A percentile compares a stretch with the other conserved stretches of the same genome.
These are phyloP conservation scores for Canavalia gladiata DNA, from an alignment of 306 rosid genomes.

Conservation along the genomic window DNA sequence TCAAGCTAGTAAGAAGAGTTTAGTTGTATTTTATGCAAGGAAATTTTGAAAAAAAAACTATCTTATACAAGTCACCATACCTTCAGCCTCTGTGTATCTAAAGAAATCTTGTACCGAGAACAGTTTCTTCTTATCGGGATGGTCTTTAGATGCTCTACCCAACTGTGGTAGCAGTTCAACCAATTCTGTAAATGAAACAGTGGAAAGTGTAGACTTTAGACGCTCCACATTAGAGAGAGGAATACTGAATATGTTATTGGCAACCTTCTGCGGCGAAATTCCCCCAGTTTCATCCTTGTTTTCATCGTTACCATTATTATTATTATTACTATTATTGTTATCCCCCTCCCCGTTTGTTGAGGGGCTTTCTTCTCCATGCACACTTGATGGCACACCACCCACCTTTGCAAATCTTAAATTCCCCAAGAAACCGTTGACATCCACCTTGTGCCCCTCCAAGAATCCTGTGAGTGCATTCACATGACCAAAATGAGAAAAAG, in stretches of 20 bases:
- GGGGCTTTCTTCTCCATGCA: conserved; percentile 75
- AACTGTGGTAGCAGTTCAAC: conserved; percentile 90
- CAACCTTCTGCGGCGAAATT: conserved; percentile 83
- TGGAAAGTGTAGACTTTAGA: conserved; percentile 85
- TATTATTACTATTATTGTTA: conserved; percentile 19
- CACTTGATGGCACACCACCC: conserved; percentile 84
- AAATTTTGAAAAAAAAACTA: neutral
- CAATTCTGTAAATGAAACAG: conserved; percentile 88
- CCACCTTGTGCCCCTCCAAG: conserved; percentile 74
- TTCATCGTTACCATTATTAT: conserved; percentile 51
- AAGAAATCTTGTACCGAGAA: conserved; percentile 96
- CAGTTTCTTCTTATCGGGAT: conserved; percentile 97
- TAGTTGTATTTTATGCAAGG: conserved; percentile 35
- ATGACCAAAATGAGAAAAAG: conserved; percentile 61
- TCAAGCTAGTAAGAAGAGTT: conserved; percentile 1
- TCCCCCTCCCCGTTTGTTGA: conserved; percentile 70
- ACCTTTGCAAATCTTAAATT: conserved; percentile 92
- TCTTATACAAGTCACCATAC: conserved; percentile 56
- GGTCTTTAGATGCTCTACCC: conserved; percentile 80
- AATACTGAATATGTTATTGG: conserved; percentile 79
- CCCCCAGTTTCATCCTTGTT: conserved; percentile 71
- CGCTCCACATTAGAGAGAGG: conserved; percentile 99
- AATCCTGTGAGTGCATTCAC: conserved; percentile 63
- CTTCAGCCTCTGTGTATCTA: conserved; percentile 99
- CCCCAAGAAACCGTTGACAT: conserved; percentile 86